phyloP scores from a whole-genome alignment of 2,329 filamentous ascomycete species.

The Phaeophleospora eucalypticola region DNA sequence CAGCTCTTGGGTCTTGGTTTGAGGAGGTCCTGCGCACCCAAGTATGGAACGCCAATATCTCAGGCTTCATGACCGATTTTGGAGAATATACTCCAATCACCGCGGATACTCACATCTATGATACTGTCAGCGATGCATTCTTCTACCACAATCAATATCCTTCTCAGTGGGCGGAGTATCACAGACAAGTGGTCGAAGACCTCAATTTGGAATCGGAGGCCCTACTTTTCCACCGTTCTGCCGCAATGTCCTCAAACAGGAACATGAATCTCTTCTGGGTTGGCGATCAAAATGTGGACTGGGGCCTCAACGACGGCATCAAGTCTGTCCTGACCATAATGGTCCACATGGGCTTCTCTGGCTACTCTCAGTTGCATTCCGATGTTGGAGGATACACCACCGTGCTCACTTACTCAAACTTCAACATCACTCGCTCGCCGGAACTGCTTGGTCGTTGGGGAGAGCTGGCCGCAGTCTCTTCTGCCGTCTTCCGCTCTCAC shows the following conservation, averaged over 20 bases:
- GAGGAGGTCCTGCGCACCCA: constrained; percentile 31
- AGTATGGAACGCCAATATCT: constrained; percentile 36
- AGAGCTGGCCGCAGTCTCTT: constrained; percentile 34
- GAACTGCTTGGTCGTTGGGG: constrained; percentile 38
- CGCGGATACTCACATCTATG: constrained; percentile 25
- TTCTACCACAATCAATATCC: constrained; percentile 38
- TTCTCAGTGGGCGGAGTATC: constrained; percentile 32
- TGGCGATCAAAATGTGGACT: constrained; percentile 36
- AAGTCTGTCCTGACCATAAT: constrained; percentile 34
- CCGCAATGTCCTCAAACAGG: constrained; percentile 30
- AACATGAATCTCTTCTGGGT: constrained; percentile 40
- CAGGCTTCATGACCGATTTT: constrained; percentile 37
- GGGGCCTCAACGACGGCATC: constrained; percentile 35
- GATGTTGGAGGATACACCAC: constrained; percentile 38
- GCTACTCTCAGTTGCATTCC: constrained; percentile 34
- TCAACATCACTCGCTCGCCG: constrained; percentile 34
- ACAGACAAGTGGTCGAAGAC: constrained; percentile 29
- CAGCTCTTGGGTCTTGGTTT: constrained; percentile 32
- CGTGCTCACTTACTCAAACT: constrained; percentile 27
- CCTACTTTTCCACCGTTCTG: constrained; percentile 36
- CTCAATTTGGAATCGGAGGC: constrained; percentile 30
- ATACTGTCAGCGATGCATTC: constrained; percentile 30
- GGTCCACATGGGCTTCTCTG: constrained; percentile 36
- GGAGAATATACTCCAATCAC: constrained; percentile 36
- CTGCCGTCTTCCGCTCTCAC: constrained; percentile 35